Evolutionary conservation across 2,329 filamentous ascomycete species (phyloP).

Genomic region (Cercospora beticola): DNA sequence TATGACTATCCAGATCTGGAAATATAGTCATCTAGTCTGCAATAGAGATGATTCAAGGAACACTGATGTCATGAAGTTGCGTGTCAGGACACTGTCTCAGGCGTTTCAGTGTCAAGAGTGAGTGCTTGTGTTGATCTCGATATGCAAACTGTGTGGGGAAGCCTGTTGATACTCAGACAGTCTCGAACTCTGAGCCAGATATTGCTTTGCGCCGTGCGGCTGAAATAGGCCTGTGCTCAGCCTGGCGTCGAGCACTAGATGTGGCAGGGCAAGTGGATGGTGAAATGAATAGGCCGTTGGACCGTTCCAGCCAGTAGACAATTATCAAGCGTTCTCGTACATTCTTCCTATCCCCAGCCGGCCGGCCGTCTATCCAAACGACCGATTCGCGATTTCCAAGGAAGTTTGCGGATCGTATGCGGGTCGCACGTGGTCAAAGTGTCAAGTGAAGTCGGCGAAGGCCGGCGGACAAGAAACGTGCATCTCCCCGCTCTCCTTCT

Average conservation of each 20-base stretch:
- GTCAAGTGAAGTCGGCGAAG: not conserved
- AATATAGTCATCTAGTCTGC: not conserved
- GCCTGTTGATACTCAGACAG: not conserved
- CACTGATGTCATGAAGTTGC: not conserved
- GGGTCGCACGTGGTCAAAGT: not conserved
- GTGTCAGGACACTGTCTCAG: not conserved
- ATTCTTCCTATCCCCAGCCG: not conserved
- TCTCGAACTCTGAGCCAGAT: not conserved
- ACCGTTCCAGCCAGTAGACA: not conserved
- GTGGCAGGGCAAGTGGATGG: not conserved
- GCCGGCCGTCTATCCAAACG: not conserved
- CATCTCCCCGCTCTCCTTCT: not conserved
- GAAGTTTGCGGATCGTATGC: not conserved
- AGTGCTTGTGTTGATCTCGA: not conserved
- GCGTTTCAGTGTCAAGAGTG: not conserved
- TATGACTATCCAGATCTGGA: not conserved
- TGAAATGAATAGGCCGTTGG: not conserved
- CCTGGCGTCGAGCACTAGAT: not conserved
- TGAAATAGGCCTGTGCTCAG: not conserved
- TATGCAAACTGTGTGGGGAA: not conserved
- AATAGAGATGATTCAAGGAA: not conserved
- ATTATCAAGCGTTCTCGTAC: not conserved
- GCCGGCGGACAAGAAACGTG: not conserved
- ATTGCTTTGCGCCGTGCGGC: not conserved
- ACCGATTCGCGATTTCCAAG: not conserved